phyloP scores from a whole-genome alignment of 495 filamentous ascomycete genomes.

The Penicillium chermesinum region DNA sequence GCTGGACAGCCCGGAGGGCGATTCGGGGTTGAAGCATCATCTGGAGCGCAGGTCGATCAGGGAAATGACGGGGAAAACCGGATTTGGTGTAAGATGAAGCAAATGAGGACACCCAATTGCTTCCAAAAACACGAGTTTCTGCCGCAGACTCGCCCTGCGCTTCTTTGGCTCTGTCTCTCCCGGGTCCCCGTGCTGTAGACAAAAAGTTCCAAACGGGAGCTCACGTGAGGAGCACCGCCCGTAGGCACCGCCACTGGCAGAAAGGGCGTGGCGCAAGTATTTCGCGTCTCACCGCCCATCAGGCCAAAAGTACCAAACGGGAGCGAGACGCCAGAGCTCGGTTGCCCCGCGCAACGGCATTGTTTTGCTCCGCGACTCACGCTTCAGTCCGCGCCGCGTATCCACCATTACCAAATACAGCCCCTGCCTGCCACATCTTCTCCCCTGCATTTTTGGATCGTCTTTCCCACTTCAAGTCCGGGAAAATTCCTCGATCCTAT shows the following conservation, averaged over 20 bases:
- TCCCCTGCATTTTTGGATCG: slow-evolving; percentile 27
- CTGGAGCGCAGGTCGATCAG: slow-evolving; percentile 1
- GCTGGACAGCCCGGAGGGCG: slow-evolving; percentile 45
- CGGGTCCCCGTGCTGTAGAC: not conserved
- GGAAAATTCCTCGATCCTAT: slow-evolving; percentile 9
- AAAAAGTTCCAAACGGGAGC: slow-evolving; percentile 3
- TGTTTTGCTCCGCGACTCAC: slow-evolving; percentile 20
- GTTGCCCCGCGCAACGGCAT: slow-evolving; percentile 8
- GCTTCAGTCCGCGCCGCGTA: slow-evolving; percentile 19
- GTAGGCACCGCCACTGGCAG: not conserved
- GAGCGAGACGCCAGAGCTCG: slow-evolving; percentile 7
- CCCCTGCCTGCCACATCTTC: slow-evolving; percentile 6
- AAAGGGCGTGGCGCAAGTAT: not conserved
- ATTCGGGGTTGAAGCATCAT: slow-evolving; percentile 64
- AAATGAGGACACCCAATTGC: not conserved
- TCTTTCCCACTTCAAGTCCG: slow-evolving; percentile 7
- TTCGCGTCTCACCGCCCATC: not conserved
- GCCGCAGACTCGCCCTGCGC: not conserved
- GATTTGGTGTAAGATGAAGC: not conserved
- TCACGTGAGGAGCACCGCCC: not conserved
- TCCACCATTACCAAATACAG: slow-evolving; percentile 20
- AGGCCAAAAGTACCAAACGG: no score
- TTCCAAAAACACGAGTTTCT: not conserved
- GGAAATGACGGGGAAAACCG: not conserved
- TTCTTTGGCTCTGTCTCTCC: not conserved